Base-by-base conservation (phyloP, 2,329 filamentous ascomycete genomes). In the Aureobasidium sp. region DNA sequence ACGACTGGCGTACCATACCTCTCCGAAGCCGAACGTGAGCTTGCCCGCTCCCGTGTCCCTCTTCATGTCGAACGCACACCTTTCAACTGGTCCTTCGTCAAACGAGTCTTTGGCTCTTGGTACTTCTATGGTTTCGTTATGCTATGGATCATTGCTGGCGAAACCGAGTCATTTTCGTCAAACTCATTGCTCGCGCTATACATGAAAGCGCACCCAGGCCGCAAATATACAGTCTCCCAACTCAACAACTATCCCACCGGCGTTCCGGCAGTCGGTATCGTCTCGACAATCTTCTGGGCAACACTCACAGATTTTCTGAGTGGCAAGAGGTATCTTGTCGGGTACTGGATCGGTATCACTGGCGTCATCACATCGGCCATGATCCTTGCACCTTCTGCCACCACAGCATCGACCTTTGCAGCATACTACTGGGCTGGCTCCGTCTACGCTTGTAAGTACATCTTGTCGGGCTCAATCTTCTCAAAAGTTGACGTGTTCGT, bases 381-480 rank as follows among this genome's bases (percentile, higher is more conserved):
- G 77, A 82, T 90, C 1, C 73, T 90, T 0, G 79, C 79, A 0
- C 79, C 80, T 37, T 77, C 79, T 0, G 72, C 75, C 0, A 81
- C 79, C 2, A 86, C 83, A 0, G 69, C 79, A 0, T 75, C 82
- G 1, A 80, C 84, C 0, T 87, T 90, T 64, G 85, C 72, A 0
- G 85, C 86, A 4, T 89, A 88, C 67, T 89, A 89, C 71, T 87
- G 84, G 82, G 84, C 86, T 0, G 87, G 87, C 0, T 77, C 81
- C 3, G 84, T 89, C 0, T 90, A 90, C 66, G 87, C 87, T 0
- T 88, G 87, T 59, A 46, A 51, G 61, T n/a, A n/a, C n/a, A n/a
- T n/a, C n/a, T n/a, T n/a, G n/a, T n/a, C n/a, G n/a, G n/a, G n/a
- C n/a, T n/a, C n/a, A n/a, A n/a, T n/a, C n/a, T n/a, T n/a, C n/a